A percentile compares a stretch with the other conserved stretches of the same genome.
Conservation (phyloP, 2,329 filamentous ascomycete species). For the Aspergillus brunneoviolaceus region DNA sequence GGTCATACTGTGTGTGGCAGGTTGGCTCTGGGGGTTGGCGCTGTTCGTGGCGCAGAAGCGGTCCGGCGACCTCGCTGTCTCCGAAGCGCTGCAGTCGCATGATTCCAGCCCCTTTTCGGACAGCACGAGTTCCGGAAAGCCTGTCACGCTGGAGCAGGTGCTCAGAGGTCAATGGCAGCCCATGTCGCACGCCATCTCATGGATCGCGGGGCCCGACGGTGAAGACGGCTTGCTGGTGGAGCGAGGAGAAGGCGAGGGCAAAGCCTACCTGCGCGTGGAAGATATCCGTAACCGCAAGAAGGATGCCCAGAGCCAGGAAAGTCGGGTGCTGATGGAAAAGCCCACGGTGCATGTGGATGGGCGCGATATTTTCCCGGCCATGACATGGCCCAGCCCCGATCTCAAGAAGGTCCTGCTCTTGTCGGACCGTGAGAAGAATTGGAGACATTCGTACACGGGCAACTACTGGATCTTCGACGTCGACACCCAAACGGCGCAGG, state of each 20-base stretch:
- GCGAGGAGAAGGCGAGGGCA: conserved; percentile 55
- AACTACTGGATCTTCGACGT: conserved; percentile 94
- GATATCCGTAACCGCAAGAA: conserved; percentile 67
- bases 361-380: conserved; percentile 55
- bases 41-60: conserved; percentile 42
- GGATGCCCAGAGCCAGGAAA: conserved; percentile 47
- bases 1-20: conserved; percentile 42
- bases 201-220: conserved; percentile 49
- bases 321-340: conserved; percentile 73
- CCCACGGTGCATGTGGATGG: conserved; percentile 61
- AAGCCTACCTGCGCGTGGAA: conserved; percentile 80
- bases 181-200: conserved; percentile 43
- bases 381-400: conserved; percentile 75
- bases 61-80: conserved; percentile 31
- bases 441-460: conserved; percentile 85
- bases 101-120: conserved; percentile 32
- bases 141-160: conserved; percentile 45
- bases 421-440: conserved; percentile 71
- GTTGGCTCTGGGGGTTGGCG: conserved; percentile 48
- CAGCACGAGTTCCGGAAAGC: conserved; percentile 39
- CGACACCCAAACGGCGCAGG: conserved; percentile 70
- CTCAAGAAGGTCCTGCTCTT: conserved; percentile 83
- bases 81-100: conserved; percentile 25
- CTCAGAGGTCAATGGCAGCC: conserved; percentile 41
- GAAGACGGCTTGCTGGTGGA: conserved; percentile 82